Percentiles rank a stretch among this genome's conserved stretches.
These are phyloP conservation scores for Rhinocladiella mackenziei DNA, from an alignment of 2,329 filamentous ascomycete species.

Conservation along the genomic window DNA sequence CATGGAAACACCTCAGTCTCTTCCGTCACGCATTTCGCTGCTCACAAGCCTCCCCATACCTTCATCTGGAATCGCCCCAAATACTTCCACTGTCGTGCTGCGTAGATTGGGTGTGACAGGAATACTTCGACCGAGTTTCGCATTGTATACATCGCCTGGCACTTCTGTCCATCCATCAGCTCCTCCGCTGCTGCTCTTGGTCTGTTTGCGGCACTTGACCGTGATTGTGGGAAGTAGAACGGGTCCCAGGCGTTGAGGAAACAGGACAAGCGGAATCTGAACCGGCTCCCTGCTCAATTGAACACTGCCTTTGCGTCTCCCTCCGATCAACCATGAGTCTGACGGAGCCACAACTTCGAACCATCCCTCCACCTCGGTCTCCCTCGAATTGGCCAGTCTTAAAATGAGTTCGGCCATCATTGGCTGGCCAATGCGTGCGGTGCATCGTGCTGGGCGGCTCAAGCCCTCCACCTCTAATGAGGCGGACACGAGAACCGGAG, in stretches of 20 bases:
- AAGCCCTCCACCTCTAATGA: slow-evolving; percentile 48
- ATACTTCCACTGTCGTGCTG: slow-evolving; percentile 67
- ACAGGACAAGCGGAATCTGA: slow-evolving; percentile 62
- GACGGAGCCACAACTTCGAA: slow-evolving; percentile 73
- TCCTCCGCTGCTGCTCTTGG: slow-evolving; percentile 19
- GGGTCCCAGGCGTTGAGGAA: slow-evolving; percentile 74
- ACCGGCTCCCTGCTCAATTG: slow-evolving; percentile 36
- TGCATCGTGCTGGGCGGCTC: slow-evolving; percentile 33
- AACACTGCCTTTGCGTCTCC: slow-evolving; percentile 62
- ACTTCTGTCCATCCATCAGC: slow-evolving; percentile 37
- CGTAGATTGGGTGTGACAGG: slow-evolving; percentile 67
- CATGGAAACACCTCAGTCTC: too few relatives aligned
- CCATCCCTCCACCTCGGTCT: slow-evolving; percentile 61
- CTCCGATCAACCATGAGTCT: slow-evolving; percentile 81
- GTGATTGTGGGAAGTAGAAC: slow-evolving; percentile 76
- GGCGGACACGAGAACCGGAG: slow-evolving; percentile 78
- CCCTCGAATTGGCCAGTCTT: slow-evolving; percentile 39
- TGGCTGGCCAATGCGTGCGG: slow-evolving; percentile 41
- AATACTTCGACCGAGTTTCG: slow-evolving; percentile 72
- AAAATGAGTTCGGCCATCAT: slow-evolving; percentile 43
- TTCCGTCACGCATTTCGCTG: slow-evolving; percentile 4
- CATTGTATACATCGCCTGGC: slow-evolving; percentile 75
- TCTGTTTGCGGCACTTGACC: slow-evolving; percentile 49
- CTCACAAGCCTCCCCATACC: slow-evolving; percentile 15
- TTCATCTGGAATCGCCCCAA: slow-evolving; percentile 12